These are phyloP conservation scores for Rhodotorula graminis DNA, from an alignment of 768 basidiomycete genomes.

Conservation along the genomic window DNA sequence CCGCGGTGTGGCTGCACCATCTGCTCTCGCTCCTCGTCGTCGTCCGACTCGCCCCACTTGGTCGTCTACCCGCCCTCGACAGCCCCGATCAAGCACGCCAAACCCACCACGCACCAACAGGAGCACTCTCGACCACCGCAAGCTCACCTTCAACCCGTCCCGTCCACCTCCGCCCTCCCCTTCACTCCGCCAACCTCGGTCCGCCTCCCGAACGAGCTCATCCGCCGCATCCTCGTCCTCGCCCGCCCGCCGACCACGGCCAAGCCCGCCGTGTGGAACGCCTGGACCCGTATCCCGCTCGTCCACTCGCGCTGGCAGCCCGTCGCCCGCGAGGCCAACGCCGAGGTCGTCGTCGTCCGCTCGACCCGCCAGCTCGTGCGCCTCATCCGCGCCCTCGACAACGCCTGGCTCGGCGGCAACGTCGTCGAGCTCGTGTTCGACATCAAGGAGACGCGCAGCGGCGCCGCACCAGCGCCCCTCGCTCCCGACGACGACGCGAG, in stretches of 20 bases:
- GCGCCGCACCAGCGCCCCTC: background rate
- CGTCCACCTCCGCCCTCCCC: constrained; percentile 8
- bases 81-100: no score
- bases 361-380: background rate
- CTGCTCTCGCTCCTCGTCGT: background rate
- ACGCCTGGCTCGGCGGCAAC: background rate
- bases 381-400: background rate
- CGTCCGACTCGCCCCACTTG: no score
- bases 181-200: background rate
- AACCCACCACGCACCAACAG: no score
- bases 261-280: background rate
- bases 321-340: background rate
- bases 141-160: no score
- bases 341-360: background rate
- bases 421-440: constrained; percentile 22
- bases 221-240: constrained; percentile 11
- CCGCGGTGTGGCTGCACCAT: background rate
- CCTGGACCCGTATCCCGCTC: background rate
- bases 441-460: constrained; percentile 4
- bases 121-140: no score
- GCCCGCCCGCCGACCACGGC: background rate
- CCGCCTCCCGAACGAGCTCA: constrained; percentile 25
- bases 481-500: no score
- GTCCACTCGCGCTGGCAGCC: constrained; percentile 18
- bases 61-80: no score